Evolutionary conservation across 768 basidiomycete species (phyloP).

Genomic region (Trametopsis cervina): DNA sequence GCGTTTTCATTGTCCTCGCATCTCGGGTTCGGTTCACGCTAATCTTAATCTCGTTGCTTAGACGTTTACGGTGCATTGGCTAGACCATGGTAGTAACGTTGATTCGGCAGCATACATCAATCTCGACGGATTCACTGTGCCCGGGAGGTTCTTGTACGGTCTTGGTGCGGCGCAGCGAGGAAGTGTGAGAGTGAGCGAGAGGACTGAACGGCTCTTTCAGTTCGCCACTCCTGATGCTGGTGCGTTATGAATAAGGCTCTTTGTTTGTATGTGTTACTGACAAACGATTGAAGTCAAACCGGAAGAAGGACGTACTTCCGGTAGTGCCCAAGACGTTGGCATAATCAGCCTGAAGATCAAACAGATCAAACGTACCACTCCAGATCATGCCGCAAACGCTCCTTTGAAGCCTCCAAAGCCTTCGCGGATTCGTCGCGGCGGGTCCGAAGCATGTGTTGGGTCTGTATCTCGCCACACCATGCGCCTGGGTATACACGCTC

Average conservation of each 20-base stretch:
- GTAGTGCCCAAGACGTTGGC: constrained; percentile 40
- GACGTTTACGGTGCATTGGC: constrained; percentile 60
- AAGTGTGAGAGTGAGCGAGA: constrained; percentile 43
- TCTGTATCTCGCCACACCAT: background rate
- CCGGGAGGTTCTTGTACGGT: constrained; percentile 58
- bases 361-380: constrained; percentile 3
- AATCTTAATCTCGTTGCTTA: constrained; percentile 18
- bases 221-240: constrained; percentile 41
- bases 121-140: constrained; percentile 57
- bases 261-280: too few relatives aligned
- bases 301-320: too few relatives aligned
- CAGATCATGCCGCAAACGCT: constrained; percentile 34
- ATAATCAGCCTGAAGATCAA: constrained; percentile 31
- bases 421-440: constrained; percentile 28
- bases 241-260: constrained; percentile 18
- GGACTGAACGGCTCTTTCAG: constrained; percentile 52
- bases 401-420: constrained; percentile 32
- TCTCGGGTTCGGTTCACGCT: background rate
- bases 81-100: constrained; percentile 45
- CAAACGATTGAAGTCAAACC: too few relatives aligned
- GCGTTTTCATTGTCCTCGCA: constrained; percentile 3
- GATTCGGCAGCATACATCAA: constrained; percentile 54
- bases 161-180: constrained; percentile 45
- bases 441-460: constrained; percentile 12
- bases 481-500: background rate